These are phyloP conservation scores for Cucumis variabilis DNA, from an alignment of 331 rosid genomes.

Conservation along the genomic window DNA sequence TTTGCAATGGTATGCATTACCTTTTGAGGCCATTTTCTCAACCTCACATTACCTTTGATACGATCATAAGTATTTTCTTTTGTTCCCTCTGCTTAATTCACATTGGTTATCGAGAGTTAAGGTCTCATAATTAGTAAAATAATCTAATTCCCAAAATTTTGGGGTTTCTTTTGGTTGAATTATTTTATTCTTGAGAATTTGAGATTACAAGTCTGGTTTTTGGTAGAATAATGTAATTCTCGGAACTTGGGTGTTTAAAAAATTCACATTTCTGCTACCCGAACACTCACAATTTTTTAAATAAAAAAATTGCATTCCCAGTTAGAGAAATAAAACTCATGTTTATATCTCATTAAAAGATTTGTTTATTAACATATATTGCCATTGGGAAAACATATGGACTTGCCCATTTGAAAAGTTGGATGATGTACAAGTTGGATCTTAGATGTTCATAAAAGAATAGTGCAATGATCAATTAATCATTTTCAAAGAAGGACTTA, in stretches of 20 bases:
- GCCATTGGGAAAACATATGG: neutral
- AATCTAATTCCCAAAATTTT: neutral
- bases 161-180: neutral
- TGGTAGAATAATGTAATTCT: neutral
- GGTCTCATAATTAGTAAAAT: neutral
- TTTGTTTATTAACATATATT: neutral
- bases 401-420: neutral
- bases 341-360: neutral
- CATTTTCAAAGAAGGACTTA: neutral
- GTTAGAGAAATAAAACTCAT: neutral
- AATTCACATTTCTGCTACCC: neutral
- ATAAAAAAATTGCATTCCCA: too few species aligned
- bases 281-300: too few species aligned
- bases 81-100: neutral
- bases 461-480: neutral
- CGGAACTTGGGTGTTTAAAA: neutral
- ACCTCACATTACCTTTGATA: constrained; percentile 77
- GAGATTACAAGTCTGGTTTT: neutral
- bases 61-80: constrained; percentile 52
- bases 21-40: constrained; percentile 65
- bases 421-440: neutral
- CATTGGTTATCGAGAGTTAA: neutral
- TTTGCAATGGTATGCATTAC: constrained; percentile 72
- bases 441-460: neutral
- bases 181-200: neutral